Evolutionary conservation across 139 green algal genomes (phyloP), one percentile per base, ranked within the genome.

Genomic region (Ulvella scutata): DNA sequence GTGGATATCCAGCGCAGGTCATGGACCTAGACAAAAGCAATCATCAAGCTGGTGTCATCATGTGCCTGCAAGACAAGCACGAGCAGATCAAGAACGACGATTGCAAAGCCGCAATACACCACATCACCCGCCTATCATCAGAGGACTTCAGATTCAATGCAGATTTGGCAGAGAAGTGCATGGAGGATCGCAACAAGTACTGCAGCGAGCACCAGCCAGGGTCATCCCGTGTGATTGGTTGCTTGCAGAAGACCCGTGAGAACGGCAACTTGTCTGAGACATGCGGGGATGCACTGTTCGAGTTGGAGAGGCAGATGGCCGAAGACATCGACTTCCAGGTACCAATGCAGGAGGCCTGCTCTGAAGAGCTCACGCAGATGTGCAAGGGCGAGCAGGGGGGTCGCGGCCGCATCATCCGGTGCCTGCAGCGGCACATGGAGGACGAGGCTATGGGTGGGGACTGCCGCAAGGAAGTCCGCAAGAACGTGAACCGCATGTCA

Each of bases 61-160:
- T 67, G 10, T 78, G 17, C 40, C 61, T 82, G 43, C 74, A 82
- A 43, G 80, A 85, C 74, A 78, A 62, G 60, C 44, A 75, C 6
- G 77, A 82, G 1, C 72, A 77, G 43, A 74, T 85, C 61, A 79
- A 83, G 76, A 62, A 38, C 13, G 74, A 85, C 0, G 79, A 82
- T 62, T 40, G 59, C 74, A 80, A 73, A 67, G 33, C 43, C 3
- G 80, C 83, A 73, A 79, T 86, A 20, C 76, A 78, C n/a, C 78
- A 87, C 61, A 92, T 89, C 83, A 38, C 85, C 72, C 38, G 82
- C 75, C 83, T 88, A 37, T 85, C 85, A 2, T 80, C 85, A 1
- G 72, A 93, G 77, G 91, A 97, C 84, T 90, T 97, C 43, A 89
- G 91, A 6, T 93, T 97, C 38, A 83, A 96, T 39, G 80, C 88